Evolutionary conservation across 2,329 filamentous ascomycete species (phyloP).

Genomic region (Aspergillus brunneoviolaceus): DNA sequence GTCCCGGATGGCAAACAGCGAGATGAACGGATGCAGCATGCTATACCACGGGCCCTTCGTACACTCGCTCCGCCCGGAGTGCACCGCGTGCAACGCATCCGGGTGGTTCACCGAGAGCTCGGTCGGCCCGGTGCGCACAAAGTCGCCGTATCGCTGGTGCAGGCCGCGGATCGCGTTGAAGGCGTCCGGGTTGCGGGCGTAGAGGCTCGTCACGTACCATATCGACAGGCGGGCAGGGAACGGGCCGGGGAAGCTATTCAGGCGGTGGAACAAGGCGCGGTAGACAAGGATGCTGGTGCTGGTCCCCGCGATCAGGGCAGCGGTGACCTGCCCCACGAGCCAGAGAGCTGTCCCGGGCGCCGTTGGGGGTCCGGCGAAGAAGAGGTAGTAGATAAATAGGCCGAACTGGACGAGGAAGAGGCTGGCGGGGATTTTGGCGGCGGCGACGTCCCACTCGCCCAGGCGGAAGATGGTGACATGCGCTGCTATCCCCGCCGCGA

Average conservation of each 20-base stretch:
- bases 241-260: constrained; percentile 15
- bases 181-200: constrained; percentile 30
- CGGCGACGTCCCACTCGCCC: constrained; percentile 5
- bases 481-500: background rate
- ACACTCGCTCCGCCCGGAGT: background rate
- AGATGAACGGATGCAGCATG: background rate
- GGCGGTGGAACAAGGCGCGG: constrained; percentile 24
- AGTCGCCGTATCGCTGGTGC: constrained; percentile 35
- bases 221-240: constrained; percentile 20
- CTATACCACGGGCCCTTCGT: constrained; percentile 2
- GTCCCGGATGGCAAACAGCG: background rate
- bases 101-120: constrained; percentile 1
- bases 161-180: constrained; percentile 30
- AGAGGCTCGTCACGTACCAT: constrained; percentile 29
- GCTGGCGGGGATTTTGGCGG: background rate
- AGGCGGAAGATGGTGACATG: background rate
- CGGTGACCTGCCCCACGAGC: background rate
- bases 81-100: background rate
- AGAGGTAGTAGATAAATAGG: background rate
- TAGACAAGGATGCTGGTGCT: constrained; percentile 38
- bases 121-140: constrained; percentile 23
- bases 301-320: background rate
- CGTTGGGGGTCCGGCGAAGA: background rate
- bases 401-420: background rate
- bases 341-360: background rate